Evolutionary conservation across 2,329 filamentous ascomycete genomes (phyloP).

Genomic region (Cordyceps cicadae): DNA sequence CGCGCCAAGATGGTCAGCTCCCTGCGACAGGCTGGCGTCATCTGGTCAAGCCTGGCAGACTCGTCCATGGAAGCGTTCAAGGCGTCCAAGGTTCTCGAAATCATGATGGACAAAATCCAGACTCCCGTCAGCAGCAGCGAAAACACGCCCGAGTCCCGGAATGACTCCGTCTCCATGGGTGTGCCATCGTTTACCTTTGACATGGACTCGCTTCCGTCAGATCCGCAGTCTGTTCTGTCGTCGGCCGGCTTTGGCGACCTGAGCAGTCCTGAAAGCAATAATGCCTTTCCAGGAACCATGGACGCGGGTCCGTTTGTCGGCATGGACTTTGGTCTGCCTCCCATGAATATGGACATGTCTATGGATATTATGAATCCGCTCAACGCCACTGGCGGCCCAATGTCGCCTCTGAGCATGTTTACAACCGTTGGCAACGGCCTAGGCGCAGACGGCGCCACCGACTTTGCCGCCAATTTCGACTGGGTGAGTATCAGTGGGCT

Average conservation of each 20-base stretch:
- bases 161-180: constrained; percentile 15
- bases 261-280: constrained; percentile 15
- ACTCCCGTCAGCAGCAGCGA: constrained; percentile 11
- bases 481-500: constrained; percentile 38
- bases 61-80: constrained; percentile 86
- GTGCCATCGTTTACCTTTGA: constrained; percentile 28
- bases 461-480: constrained; percentile 46
- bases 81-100: constrained; percentile 67
- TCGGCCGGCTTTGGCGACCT: constrained; percentile 20
- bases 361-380: constrained; percentile 22
- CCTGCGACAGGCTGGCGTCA: constrained; percentile 63
- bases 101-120: constrained; percentile 74
- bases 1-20: constrained; percentile 67
- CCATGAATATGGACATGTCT: constrained; percentile 24
- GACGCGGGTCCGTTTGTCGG: constrained; percentile 33
- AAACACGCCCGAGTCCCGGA: constrained; percentile 13
- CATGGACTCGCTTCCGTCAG: constrained; percentile 24
- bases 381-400: constrained; percentile 15
- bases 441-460: constrained; percentile 23
- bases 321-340: constrained; percentile 35
- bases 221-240: constrained; percentile 19
- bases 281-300: constrained; percentile 25
- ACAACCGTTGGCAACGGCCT: constrained; percentile 30
- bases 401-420: constrained; percentile 47
- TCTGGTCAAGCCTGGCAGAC: constrained; percentile 73